Base-by-base conservation (phyloP, 1,139 yeast species). In the Magnusiomyces sp. region DNA sequence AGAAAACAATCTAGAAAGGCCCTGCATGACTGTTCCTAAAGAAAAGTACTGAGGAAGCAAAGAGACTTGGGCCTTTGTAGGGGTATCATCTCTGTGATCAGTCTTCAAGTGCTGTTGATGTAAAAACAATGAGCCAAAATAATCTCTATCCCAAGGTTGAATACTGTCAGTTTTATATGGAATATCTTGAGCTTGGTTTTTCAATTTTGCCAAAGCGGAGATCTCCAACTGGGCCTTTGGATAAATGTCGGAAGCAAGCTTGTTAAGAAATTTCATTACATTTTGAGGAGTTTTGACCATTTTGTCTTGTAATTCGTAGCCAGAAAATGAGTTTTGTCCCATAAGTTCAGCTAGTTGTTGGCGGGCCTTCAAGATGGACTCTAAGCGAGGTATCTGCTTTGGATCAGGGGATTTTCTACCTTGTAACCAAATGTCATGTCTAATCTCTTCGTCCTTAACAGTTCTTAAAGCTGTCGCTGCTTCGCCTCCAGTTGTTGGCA, bases 101-200 rank as follows among this genome's bases (percentile, higher is more conserved):
- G 38, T 19, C 5, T 16, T 51, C 7, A 61, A 54, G 19, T 70
- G 62, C 47, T 58, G 56, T 20, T 59, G 56, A 55, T 63, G 51
- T 60, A 69, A 58, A 45, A 67, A 67, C 49, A 67, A 60, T 13
- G 79, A 63, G 2, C 77, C 65, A 52, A 83, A 74, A 63, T 77
- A 90, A 57, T 89, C 96, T 53, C 95, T 74, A 65, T 92, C 98
- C 98, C 98, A 92, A 1, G 95, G 95, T 55, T 81, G 77, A 37
- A 88, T 51, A 23, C 46, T 54, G 23, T 47, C 46, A 5, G 53
- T 48, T 19, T 52, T 48, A 19, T 50, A 72, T 16, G 69, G 50
- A 11, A 52, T 64, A 16, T 66, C 65, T 2, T 78, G 64, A 4
- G 80, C 65, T 16, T 74, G 60, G 11, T 45, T 51, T 47, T 62